phyloP scores from a whole-genome alignment of 768 basidiomycete species.

The Kwoniella sp. region DNA sequence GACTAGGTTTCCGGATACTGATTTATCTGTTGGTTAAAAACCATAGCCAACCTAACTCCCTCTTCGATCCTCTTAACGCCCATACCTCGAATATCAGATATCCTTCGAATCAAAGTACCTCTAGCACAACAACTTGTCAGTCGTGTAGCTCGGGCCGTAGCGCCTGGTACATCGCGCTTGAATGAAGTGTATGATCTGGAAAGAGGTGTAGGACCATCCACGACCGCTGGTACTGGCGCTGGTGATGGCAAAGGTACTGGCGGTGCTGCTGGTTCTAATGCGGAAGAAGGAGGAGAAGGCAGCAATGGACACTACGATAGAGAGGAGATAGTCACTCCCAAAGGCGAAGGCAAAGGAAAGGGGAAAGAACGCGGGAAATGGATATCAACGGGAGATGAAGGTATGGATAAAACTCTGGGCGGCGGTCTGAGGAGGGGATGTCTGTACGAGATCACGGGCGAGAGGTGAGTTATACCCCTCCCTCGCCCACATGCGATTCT shows the following conservation, averaged over 20 bases:
- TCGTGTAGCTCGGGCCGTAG: constrained; percentile 60
- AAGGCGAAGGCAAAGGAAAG: constrained; percentile 19
- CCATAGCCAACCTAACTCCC: constrained; percentile 18
- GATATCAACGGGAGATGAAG: constrained; percentile 73
- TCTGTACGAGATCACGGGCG: constrained; percentile 85
- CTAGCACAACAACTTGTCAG: constrained; percentile 58
- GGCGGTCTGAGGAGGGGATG: constrained; percentile 78
- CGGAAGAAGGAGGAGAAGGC: no score
- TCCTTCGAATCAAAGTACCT: constrained; percentile 12
- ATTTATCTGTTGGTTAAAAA: no score
- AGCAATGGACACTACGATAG: no score
- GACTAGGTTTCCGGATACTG: no score
- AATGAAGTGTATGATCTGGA: constrained; percentile 18
- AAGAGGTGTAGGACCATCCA: constrained; percentile 4
- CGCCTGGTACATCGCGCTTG: constrained; percentile 37
- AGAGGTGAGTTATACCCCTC: constrained; percentile 65
- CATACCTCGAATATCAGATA: constrained; percentile 15
- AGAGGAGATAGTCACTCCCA: no score
- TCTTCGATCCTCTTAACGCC: constrained; percentile 20
- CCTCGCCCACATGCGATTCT: neutral
- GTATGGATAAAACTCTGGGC: constrained; percentile 70
- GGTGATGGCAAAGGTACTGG: constrained; percentile 1
- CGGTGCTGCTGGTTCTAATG: no score
- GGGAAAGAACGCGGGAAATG: constrained; percentile 56
- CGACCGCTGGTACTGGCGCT: neutral